These are phyloP conservation scores for Moricandia moricandioides DNA, from an alignment of 345 rosid species.

Conservation along the genomic window DNA sequence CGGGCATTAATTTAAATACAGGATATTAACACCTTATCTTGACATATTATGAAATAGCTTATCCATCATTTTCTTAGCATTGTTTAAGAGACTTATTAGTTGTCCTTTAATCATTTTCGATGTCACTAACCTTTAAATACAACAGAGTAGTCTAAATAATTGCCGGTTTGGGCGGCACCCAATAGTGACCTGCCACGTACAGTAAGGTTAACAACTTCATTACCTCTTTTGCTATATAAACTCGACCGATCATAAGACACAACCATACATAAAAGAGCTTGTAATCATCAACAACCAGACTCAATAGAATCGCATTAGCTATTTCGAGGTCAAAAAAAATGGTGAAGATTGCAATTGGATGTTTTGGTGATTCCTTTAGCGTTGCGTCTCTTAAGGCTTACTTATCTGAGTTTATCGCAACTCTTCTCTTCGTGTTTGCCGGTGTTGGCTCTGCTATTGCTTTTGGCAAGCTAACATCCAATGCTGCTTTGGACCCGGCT, in stretches of 20 bases:
- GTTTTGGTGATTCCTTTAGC: too few relatives aligned
- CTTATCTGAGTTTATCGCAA: too few relatives aligned
- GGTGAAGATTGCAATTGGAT: too few relatives aligned
- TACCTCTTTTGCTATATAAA: not conserved
- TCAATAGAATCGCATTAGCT: not conserved
- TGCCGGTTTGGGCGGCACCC: slow-evolving; percentile 37
- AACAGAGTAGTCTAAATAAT: slow-evolving; percentile 14
- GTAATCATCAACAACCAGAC: not conserved
- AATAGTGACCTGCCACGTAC: slow-evolving; percentile 10
- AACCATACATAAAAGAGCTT: not conserved
- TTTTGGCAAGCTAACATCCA: slow-evolving; percentile 31
- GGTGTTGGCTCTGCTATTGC: too few relatives aligned
- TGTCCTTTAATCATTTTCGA: slow-evolving; percentile 21
- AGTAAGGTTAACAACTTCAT: slow-evolving; percentile 1
- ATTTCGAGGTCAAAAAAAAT: not conserved
- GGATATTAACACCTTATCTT: slow-evolving; percentile 21
- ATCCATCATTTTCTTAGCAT: too few relatives aligned
- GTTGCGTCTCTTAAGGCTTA: too few relatives aligned
- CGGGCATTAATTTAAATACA: slow-evolving; percentile 9
- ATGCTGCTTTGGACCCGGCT: slow-evolving; percentile 68
- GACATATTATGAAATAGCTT: slow-evolving; percentile 22
- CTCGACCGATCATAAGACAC: not conserved
- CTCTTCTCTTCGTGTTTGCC: too few relatives aligned
- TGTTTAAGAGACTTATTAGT: too few relatives aligned
- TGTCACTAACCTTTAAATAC: slow-evolving; percentile 13